Percentiles rank a stretch among this genome's conserved stretches.
Evolutionary conservation across 805 yeast genomes (phyloP).

Genomic region (Saturnispora serradocipensis): DNA sequence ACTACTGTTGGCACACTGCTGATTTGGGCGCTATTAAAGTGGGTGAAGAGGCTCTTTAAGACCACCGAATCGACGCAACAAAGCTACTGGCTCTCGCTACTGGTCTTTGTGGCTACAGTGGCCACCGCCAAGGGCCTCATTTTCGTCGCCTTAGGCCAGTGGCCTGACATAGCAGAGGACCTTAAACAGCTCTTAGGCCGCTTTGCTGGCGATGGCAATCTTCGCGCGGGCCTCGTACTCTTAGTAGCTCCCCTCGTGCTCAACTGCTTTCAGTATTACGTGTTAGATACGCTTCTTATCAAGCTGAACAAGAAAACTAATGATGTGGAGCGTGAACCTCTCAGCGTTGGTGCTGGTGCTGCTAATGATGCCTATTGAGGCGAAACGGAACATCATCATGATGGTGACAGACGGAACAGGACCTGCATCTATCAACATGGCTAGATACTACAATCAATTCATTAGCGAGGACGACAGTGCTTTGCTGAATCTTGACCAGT

Average conservation of each 20-base stretch:
- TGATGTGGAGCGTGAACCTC: constrained; percentile 7
- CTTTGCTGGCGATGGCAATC: constrained; percentile 49
- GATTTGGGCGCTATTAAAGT: constrained; percentile 26
- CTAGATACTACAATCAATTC: constrained; percentile 65
- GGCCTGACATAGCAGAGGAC: neutral
- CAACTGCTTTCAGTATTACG: constrained; percentile 64
- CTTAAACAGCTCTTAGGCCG: neutral
- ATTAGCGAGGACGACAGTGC: constrained; percentile 43
- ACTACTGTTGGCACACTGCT: constrained; percentile 92
- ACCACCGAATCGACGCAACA: neutral
- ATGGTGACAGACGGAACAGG: constrained; percentile 97
- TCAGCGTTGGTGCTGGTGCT: neutral
- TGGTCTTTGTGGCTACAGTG: constrained; percentile 28
- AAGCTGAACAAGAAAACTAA: constrained; percentile 33
- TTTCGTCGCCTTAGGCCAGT: constrained; percentile 10
- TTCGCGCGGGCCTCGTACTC: constrained; percentile 83
- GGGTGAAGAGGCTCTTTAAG: constrained; percentile 15
- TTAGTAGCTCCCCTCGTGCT: constrained; percentile 67
- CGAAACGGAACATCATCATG: constrained; percentile 69
- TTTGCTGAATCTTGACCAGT: constrained; percentile 48
- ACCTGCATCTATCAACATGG: constrained; percentile 73
- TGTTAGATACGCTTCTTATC: constrained; percentile 68
- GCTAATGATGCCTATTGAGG: neutral
- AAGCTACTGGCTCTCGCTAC: neutral
- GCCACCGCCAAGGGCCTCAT: constrained; percentile 52